Base-by-base conservation (phyloP, 805 yeast species). In the Monosporozyma servazzii region DNA sequence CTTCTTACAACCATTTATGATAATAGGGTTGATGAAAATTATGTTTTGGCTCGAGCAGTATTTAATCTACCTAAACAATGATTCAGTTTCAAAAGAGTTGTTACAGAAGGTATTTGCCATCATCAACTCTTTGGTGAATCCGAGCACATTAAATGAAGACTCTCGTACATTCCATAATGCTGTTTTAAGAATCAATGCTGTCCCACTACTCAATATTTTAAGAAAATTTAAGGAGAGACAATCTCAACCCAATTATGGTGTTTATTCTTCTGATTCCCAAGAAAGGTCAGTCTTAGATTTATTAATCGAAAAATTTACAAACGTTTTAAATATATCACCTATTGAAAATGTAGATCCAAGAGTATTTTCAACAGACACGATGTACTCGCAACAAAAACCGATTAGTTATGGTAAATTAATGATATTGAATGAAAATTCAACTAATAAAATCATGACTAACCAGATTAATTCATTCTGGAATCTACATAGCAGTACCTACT, bases 1-100 rank as follows among this genome's bases (percentile, higher is more conserved):
- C 60, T 85, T 91, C 57, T 72, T 86, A 45, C 96, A 90, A 60
- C 85, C 88, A 2, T 86, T 87, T 55, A 71, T 91, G 56, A 72
- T 86, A 1, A 71, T 77, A 7, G 76, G 83, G 11, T 61, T 81
- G 33, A 68, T 78, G 5, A 77, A 79, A n/a, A 76, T 81, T 2
- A 60, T 79, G 64, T 78, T 58, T 57, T 84, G 75, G 78, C 68
- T 69, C 23, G 71, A 71, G 47, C 66, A 72, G 21, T 73, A 72
- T 47, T 62, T 80, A 5, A 69, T 70, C 66, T 59, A 55, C 36
- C 44, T 68, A 36, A 37, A 45, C 25, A 59, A 58, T 39, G 59
- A 57, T 21, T 48, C 49, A 3, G 48, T 54, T 2, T 37, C 65
- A 53, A 67, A 66, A 29, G 60, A 63, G 31, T 27, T 70, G 47